phyloP scores from a whole-genome alignment of 306 rosid genomes.

The Lupinus albus region DNA sequence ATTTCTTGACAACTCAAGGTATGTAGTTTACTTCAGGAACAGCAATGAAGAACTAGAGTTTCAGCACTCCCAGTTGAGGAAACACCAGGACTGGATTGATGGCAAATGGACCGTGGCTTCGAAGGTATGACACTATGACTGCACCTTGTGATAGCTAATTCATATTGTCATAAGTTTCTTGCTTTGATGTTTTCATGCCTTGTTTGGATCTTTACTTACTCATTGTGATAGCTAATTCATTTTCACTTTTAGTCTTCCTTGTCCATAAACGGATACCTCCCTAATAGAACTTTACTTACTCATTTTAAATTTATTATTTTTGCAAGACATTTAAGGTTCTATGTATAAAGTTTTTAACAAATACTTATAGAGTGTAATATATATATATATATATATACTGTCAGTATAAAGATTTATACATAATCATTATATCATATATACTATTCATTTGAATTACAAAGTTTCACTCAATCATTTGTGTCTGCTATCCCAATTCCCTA shows the following conservation, averaged over 20 bases:
- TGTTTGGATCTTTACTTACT: too few relatives aligned
- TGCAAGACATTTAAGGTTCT: too few relatives aligned
- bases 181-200: slow-evolving; percentile 9
- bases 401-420: too few relatives aligned
- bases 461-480: too few relatives aligned
- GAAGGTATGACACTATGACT: slow-evolving; percentile 48
- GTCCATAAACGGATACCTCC: neutral
- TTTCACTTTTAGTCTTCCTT: neutral
- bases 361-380: too few relatives aligned
- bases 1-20: slow-evolving; percentile 50
- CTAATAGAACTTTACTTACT: neutral
- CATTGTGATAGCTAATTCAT: too few relatives aligned
- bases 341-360: too few relatives aligned
- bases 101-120: slow-evolving; percentile 62
- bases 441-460: too few relatives aligned
- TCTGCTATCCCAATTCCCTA: too few relatives aligned
- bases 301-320: neutral
- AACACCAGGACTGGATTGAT: slow-evolving; percentile 61
- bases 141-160: neutral
- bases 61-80: slow-evolving; percentile 56
- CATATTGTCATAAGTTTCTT: neutral
- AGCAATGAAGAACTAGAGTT: slow-evolving; percentile 49
- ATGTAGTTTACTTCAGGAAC: slow-evolving; percentile 56
- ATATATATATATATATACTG: too few relatives aligned
- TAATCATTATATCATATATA: too few relatives aligned